Percentiles rank a stretch among this genome's conserved stretches.
Evolutionary conservation across 768 basidiomycete species (phyloP).

Genomic region (Leccinum uliginosum): DNA sequence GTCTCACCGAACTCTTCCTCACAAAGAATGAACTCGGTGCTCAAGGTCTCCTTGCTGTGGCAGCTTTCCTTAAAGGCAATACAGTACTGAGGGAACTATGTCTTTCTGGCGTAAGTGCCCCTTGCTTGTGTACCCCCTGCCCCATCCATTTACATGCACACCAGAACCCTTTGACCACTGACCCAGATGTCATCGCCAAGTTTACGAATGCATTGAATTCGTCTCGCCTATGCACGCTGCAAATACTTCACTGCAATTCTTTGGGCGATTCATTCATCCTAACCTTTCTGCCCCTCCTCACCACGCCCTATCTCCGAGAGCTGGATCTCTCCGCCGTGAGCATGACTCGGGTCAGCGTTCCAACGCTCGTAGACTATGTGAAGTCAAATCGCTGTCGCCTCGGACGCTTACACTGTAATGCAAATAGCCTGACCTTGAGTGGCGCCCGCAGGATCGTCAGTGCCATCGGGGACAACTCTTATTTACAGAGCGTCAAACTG

Average conservation of each 20-base stretch:
- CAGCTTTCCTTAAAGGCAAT: constrained; percentile 48
- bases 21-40: constrained; percentile 56
- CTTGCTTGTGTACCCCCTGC: background rate
- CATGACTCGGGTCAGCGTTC: constrained; percentile 39
- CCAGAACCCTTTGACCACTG: constrained; percentile 40
- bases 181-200: constrained; percentile 31
- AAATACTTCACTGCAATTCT: constrained; percentile 44
- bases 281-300: constrained; percentile 46
- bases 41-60: constrained; percentile 49
- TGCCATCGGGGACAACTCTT: constrained; percentile 46
- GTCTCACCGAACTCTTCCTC: constrained; percentile 52
- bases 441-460: constrained; percentile 43
- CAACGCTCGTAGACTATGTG: constrained; percentile 45
- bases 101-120: constrained; percentile 51
- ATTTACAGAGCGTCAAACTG: constrained; percentile 45
- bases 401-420: constrained; percentile 48
- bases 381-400: constrained; percentile 48
- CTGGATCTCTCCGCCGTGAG: constrained; percentile 52
- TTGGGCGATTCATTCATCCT: constrained; percentile 50
- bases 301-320: constrained; percentile 46
- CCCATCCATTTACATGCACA: constrained; percentile 15
- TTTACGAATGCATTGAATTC: constrained; percentile 51
- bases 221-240: constrained; percentile 48
- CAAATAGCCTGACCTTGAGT: constrained; percentile 47
- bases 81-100: constrained; percentile 43